Conservation (phyloP, 192 early-diverging fungal genomes). For the Glomus cerebriforme region DNA sequence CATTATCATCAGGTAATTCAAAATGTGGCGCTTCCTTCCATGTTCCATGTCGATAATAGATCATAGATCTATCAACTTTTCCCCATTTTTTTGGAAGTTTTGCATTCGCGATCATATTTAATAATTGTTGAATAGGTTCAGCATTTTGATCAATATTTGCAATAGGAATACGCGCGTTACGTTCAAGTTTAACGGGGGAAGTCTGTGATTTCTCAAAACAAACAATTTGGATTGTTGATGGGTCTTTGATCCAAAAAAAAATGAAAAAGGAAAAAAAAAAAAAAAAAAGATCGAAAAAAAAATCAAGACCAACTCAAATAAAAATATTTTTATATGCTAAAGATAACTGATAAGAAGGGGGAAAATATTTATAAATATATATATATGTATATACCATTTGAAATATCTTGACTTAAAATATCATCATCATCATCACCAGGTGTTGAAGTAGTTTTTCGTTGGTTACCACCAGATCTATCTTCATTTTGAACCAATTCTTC, state of each 20-base stretch:
- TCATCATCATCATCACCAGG: slow-evolving; percentile 12
- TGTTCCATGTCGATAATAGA: slow-evolving; percentile 13
- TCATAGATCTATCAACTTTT: not conserved
- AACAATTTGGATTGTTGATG: slow-evolving; percentile 7
- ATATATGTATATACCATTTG: not conserved
- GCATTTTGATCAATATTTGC: not conserved
- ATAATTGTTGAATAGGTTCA: not conserved
- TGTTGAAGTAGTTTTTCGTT: slow-evolving; percentile 1
- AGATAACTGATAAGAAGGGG: not conserved
- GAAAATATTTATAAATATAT: not conserved
- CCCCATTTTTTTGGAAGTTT: slow-evolving; percentile 25
- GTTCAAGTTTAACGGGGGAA: not conserved
- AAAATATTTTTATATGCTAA: not conserved
- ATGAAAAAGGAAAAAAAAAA: not conserved
- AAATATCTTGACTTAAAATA: not conserved
- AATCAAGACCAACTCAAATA: too few species aligned
- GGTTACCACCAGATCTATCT: not conserved
- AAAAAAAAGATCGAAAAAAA: not conserved
- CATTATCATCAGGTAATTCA: not conserved
- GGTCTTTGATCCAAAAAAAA: not conserved
- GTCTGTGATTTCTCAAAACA: slow-evolving; percentile 7
- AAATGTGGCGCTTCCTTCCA: slow-evolving; percentile 5
- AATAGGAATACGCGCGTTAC: not conserved
- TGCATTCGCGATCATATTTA: not conserved
- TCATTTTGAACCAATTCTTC: slow-evolving; percentile 23